Percentiles rank a stretch among this genome's conserved stretches.
These are phyloP conservation scores for Termitomyces sp. DNA, from an alignment of 768 basidiomycete genomes.

Conservation along the genomic window DNA sequence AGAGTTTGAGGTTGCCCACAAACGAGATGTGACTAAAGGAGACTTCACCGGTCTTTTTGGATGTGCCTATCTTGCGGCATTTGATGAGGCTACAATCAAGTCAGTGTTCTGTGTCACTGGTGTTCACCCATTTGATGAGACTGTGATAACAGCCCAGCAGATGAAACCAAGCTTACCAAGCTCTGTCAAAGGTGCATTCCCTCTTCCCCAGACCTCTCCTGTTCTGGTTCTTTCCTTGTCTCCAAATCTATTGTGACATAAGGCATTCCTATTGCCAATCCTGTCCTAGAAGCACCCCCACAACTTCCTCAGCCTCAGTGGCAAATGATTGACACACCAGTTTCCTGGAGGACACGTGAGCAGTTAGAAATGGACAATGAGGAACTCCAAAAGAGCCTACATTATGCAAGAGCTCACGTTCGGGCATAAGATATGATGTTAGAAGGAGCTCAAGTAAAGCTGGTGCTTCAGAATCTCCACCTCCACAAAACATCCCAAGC, in stretches of 20 bases:
- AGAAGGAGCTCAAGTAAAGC: not conserved
- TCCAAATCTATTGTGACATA: not conserved
- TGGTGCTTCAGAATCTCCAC: not conserved
- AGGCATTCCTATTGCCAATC: not conserved
- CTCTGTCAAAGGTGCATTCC: not conserved
- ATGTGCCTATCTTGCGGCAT: not conserved
- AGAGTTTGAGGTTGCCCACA: constrained; percentile 19
- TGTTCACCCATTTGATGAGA: not conserved
- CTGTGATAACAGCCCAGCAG: not conserved
- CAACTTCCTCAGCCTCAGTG: not conserved
- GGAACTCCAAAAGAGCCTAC: not conserved
- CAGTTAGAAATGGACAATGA: not conserved
- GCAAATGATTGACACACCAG: not conserved
- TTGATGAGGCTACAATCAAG: not conserved
- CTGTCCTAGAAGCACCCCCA: not conserved
- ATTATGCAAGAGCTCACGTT: not conserved
- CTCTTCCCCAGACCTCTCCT: not conserved
- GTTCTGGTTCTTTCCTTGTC: not conserved
- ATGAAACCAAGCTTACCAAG: not conserved
- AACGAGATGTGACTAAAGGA: constrained; percentile 20
- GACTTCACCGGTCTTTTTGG: not conserved
- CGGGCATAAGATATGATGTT: not conserved
- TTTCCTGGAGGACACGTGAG: not conserved
- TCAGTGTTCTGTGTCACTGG: not conserved
- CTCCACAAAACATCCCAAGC: not conserved